A percentile compares a stretch with the other conserved stretches of the same genome.
phyloP scores from a whole-genome alignment of 2,329 filamentous ascomycete genomes.

The Berkeleyomyces rouxiae region DNA sequence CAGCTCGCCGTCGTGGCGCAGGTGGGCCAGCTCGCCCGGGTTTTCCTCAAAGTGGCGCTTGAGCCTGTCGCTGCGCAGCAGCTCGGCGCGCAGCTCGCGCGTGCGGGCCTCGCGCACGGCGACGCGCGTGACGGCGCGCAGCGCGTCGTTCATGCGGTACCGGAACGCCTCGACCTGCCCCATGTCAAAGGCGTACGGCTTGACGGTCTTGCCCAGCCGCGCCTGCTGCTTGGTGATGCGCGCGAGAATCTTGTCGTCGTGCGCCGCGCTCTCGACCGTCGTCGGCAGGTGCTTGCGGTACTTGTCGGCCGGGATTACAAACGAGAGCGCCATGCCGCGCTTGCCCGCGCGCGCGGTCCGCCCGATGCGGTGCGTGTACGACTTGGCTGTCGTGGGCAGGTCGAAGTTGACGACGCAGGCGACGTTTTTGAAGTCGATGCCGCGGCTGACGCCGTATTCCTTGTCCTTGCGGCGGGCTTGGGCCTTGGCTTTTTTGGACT shows the following conservation, averaged over 20 bases:
- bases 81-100: constrained; percentile 71
- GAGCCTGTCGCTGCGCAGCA: constrained; percentile 85
- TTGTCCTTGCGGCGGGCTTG: constrained; percentile 52
- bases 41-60: constrained; percentile 97
- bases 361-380: constrained; percentile 93
- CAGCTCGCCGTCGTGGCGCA: constrained; percentile 80
- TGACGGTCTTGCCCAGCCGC: constrained; percentile 64
- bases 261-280: constrained; percentile 52
- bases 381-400: constrained; percentile 71
- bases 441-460: constrained; percentile 89
- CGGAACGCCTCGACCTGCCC: constrained; percentile 83
- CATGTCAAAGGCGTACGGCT: constrained; percentile 91
- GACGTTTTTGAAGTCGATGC: constrained; percentile 94
- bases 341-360: constrained; percentile 83
- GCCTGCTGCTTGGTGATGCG: constrained; percentile 66
- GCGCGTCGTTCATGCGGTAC: constrained; percentile 84
- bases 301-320: constrained; percentile 66
- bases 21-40: constrained; percentile 68
- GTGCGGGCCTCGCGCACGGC: constrained; percentile 81
- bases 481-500: constrained; percentile 14
- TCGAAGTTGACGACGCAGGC: constrained; percentile 94
- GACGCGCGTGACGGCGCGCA: constrained; percentile 77
- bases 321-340: constrained; percentile 87
- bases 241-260: constrained; percentile 70
- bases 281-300: constrained; percentile 87